Percentiles rank a stretch among this genome's conserved stretches.
Evolutionary conservation across 2,329 filamentous ascomycete species (phyloP).

Genomic region (Fusarium mexicanum): DNA sequence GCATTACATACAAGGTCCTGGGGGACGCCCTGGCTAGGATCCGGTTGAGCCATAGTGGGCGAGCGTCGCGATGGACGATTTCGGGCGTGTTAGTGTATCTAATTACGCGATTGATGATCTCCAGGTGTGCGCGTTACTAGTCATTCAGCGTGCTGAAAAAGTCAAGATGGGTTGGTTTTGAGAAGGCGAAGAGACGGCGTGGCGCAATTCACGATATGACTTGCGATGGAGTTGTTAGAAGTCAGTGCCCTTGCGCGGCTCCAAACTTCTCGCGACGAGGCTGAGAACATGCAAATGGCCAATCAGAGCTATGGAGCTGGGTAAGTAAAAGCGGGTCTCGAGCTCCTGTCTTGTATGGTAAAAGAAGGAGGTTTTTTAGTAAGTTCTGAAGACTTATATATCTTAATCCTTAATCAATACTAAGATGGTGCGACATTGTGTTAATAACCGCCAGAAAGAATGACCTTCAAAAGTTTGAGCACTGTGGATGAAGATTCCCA

Average conservation of each 20-base stretch:
- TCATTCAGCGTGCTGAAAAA: neutral
- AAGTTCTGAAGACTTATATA: neutral
- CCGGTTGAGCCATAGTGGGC: conserved; percentile 52
- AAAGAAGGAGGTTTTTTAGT: neutral
- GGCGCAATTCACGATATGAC: conserved; percentile 35
- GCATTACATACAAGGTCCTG: conserved; percentile 52
- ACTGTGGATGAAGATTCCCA: neutral
- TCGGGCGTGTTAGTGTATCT: conserved; percentile 21
- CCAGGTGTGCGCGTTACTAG: neutral
- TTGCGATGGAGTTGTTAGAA: conserved; percentile 38
- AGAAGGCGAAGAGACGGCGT: conserved; percentile 29
- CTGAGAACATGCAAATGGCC: conserved; percentile 35
- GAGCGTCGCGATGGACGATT: conserved; percentile 35
- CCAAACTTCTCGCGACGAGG: conserved; percentile 54
- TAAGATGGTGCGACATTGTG: neutral
- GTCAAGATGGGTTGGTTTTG: conserved; percentile 5
- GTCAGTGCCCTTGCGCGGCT: conserved; percentile 40
- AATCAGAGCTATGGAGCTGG: conserved; percentile 33
- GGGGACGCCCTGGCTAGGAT: conserved; percentile 55
- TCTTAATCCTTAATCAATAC: neutral
- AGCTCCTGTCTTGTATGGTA: neutral
- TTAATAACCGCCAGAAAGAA: neutral
- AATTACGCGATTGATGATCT: conserved; percentile 30
- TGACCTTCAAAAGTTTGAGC: neutral
- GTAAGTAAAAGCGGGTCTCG: conserved; percentile 30